These are phyloP conservation scores for Exophiala alcalophila DNA, from an alignment of 2,329 filamentous ascomycete genomes.

Conservation along the genomic window DNA sequence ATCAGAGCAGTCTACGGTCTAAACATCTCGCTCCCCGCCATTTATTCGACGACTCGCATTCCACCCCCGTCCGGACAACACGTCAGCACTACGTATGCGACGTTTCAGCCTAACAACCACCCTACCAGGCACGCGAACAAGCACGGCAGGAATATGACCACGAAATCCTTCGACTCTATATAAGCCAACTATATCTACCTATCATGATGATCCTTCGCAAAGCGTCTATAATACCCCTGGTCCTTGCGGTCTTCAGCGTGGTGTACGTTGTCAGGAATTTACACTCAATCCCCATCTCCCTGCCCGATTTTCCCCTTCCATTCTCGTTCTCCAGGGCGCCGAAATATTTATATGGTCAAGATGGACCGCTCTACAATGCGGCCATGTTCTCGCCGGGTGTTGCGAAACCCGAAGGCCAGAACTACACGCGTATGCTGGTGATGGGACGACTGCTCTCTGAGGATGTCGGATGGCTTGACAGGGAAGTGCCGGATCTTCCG, in stretches of 20 bases:
- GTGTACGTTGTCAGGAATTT: slow-evolving; percentile 9
- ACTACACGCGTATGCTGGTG: slow-evolving; percentile 55
- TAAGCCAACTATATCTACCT: not conserved
- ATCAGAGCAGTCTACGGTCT: too few species aligned
- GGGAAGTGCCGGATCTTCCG: slow-evolving; percentile 39
- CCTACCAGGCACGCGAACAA: too few species aligned
- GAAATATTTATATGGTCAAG: slow-evolving; percentile 17
- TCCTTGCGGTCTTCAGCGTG: slow-evolving; percentile 7
- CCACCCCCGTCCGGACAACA: too few species aligned
- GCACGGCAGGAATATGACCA: too few species aligned
- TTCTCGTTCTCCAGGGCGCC: not conserved
- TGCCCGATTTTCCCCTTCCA: too few species aligned
- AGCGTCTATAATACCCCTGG: slow-evolving; percentile 6
- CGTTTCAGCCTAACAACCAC: too few species aligned
- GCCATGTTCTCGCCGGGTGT: slow-evolving; percentile 37
- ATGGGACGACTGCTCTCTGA: slow-evolving; percentile 39
- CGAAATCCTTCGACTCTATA: too few species aligned
- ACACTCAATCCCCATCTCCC: too few species aligned
- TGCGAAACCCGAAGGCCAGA: slow-evolving; percentile 46
- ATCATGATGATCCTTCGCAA: slow-evolving; percentile 13
- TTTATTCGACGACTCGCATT: too few species aligned
- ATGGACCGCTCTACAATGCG: slow-evolving; percentile 22
- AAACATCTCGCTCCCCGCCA: too few species aligned
- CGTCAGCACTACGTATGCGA: too few species aligned
- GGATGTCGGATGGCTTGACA: slow-evolving; percentile 45